phyloP scores from a whole-genome alignment of 78 protist species.

The Cavenderia fasciculata region DNA sequence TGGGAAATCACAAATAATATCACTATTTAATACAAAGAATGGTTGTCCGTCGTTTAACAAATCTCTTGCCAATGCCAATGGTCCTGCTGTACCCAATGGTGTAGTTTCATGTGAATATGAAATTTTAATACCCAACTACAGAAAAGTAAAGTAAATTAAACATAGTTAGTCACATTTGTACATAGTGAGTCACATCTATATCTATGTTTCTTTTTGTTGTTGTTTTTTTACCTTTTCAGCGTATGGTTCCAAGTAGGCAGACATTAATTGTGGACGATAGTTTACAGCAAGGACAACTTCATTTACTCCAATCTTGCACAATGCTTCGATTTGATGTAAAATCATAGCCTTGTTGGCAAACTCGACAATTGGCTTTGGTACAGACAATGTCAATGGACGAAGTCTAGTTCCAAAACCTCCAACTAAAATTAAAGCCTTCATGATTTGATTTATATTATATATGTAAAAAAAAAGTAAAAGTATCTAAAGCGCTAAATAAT shows the following conservation, averaged over 20 bases:
- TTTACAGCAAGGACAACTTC: slow-evolving; percentile 94
- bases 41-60: slow-evolving; percentile 77
- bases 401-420: slow-evolving; percentile 98
- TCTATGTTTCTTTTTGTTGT: no score
- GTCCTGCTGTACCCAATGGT: slow-evolving; percentile 98
- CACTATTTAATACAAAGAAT: slow-evolving; percentile 95
- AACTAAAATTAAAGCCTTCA: slow-evolving; percentile 97
- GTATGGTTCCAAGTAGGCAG: slow-evolving; percentile 41
- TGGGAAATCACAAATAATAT: slow-evolving; percentile 95
- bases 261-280: slow-evolving; percentile 93
- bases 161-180: no score
- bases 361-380: slow-evolving; percentile 96
- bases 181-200: no score
- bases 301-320: slow-evolving; percentile 90
- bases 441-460: no score
- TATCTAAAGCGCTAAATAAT: no score
- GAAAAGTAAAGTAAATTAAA: no score
- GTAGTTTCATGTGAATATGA: slow-evolving; percentile 86
- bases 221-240: slow-evolving; percentile 52
- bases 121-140: slow-evolving; percentile 85
- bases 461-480: no score
- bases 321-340: slow-evolving; percentile 94
- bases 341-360: slow-evolving; percentile 96
- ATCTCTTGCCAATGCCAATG: slow-evolving; percentile 92
- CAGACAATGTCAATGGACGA: slow-evolving; percentile 96